Evolutionary conservation across 441 rosid genomes (phyloP).

Genomic region (Sinapis alba): DNA sequence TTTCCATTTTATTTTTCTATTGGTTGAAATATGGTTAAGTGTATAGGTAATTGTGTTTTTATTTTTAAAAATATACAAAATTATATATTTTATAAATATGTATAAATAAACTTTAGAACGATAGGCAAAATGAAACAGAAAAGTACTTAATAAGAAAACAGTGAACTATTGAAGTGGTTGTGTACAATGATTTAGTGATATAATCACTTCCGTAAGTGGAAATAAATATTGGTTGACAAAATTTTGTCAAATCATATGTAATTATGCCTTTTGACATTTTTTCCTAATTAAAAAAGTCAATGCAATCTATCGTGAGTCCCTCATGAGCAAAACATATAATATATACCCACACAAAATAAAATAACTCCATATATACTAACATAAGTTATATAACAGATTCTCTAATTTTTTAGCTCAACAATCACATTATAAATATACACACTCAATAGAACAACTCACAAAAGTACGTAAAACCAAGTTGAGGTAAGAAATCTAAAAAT

Average conservation of each 20-base stretch:
- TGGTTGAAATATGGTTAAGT: too few relatives aligned
- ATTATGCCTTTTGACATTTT: constrained; percentile 6
- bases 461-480: background rate
- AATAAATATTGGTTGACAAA: background rate
- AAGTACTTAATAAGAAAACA: background rate
- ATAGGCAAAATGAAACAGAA: too few relatives aligned
- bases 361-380: background rate
- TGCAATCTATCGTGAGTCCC: constrained; percentile 1
- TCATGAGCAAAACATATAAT: background rate
- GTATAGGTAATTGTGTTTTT: too few relatives aligned
- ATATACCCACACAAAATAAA: background rate
- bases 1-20: too few relatives aligned
- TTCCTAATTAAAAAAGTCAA: background rate
- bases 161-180: constrained; percentile 3
- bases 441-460: background rate
- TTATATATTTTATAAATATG: too few relatives aligned
- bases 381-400: background rate
- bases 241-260: constrained; percentile 19
- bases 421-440: background rate
- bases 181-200: background rate
- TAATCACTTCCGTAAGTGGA: background rate
- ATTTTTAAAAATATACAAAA: too few relatives aligned
- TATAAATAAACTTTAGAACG: too few relatives aligned
- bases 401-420: background rate
- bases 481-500: background rate